Conservation (phyloP, 257 asterid species). For the Penstemon barbatus region DNA sequence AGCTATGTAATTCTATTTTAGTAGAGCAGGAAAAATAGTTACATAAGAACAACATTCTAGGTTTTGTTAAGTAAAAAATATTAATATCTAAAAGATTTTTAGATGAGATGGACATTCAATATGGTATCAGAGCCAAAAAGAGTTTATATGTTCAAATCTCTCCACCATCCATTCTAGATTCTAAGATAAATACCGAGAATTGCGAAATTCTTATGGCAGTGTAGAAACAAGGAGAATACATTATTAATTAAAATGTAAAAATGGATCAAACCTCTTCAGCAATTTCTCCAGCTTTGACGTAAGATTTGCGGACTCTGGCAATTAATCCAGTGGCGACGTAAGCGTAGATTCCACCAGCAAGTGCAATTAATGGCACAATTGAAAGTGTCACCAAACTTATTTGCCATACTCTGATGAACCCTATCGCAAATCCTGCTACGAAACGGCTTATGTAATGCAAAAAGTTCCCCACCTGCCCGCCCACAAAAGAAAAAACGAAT, state of each 20-base stretch:
- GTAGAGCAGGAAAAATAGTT: background rate
- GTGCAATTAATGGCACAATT: constrained; percentile 85
- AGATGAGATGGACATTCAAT: too few species aligned
- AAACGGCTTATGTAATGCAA: constrained; percentile 88
- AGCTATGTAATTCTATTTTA: background rate
- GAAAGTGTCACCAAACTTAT: constrained; percentile 91
- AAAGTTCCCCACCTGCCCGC: constrained; percentile 79
- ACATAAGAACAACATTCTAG: background rate
- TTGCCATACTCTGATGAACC: constrained; percentile 93
- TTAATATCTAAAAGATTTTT: too few species aligned
- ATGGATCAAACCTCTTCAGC: constrained; percentile 75
- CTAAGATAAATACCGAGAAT: too few species aligned
- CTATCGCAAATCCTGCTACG: constrained; percentile 73
- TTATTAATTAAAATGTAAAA: too few species aligned
- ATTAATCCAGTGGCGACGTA: constrained; percentile 83
- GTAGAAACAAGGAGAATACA: too few species aligned
- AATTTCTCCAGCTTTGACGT: constrained; percentile 88
- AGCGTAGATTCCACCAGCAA: constrained; percentile 95
- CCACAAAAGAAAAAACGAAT: background rate
- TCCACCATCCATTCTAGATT: too few species aligned
- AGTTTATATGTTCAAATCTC: too few species aligned
- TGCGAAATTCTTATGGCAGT: too few species aligned
- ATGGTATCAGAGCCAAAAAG: too few species aligned
- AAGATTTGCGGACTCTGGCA: constrained; percentile 81
- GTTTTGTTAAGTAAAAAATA: too few species aligned